phyloP scores from a whole-genome alignment of 208 protist species.

The Trypanosoma lewisi region DNA sequence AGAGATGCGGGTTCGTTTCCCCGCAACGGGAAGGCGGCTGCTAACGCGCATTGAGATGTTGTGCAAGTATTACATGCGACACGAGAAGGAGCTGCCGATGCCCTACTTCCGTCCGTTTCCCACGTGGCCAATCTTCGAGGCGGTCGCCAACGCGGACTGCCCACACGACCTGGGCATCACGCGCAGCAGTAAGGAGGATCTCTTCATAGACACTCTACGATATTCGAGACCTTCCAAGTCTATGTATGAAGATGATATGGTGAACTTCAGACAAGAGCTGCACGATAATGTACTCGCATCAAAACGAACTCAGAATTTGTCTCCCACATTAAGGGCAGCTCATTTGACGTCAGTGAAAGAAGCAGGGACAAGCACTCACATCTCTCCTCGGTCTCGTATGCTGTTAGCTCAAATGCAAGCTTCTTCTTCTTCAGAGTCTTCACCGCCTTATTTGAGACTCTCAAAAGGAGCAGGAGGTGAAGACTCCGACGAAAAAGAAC shows the following conservation, averaged over 20 bases:
- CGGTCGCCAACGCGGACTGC: conserved; percentile 18
- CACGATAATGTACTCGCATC: conserved; percentile 52
- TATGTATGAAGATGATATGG: conserved; percentile 42
- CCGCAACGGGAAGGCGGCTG: conserved; percentile 25
- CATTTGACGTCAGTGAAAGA: background rate
- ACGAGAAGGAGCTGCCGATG: conserved; percentile 35
- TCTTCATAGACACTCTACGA: conserved; percentile 18
- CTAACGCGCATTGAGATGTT: conserved; percentile 61
- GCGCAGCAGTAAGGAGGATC: conserved; percentile 2
- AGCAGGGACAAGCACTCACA: background rate
- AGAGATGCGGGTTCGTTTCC: conserved; percentile 23
- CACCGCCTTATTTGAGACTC: background rate
- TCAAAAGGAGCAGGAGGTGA: background rate
- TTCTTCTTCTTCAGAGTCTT: background rate
- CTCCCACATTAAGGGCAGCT: background rate
- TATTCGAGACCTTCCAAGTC: conserved; percentile 16
- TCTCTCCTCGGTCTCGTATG: background rate
- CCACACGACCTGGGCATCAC: background rate
- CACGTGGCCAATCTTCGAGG: conserved; percentile 73
- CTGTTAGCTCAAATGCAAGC: background rate
- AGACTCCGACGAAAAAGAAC: no score
- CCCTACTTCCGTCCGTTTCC: conserved; percentile 71
- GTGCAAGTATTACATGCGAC: conserved; percentile 49
- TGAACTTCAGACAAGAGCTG: conserved; percentile 70
- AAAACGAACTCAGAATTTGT: conserved; percentile 3